phyloP scores from a whole-genome alignment of 1,284 basidiomycete genomes.

The Microbotryum violaceum region DNA sequence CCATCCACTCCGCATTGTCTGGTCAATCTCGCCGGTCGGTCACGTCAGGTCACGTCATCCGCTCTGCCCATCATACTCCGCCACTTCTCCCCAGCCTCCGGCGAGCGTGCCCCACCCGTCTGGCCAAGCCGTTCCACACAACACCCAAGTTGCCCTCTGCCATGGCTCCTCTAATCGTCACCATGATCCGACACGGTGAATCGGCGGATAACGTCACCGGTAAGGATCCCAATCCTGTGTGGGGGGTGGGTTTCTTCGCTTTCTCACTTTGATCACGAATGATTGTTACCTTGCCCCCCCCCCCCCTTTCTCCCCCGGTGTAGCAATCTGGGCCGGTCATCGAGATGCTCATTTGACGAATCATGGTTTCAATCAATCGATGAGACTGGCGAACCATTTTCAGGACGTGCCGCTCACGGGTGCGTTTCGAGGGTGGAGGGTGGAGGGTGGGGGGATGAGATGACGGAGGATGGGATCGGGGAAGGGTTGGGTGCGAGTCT shows the following conservation, averaged over 20 bases:
- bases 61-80: no score
- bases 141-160: no score
- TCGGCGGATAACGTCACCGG: slow-evolving; percentile 26
- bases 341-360: slow-evolving; percentile 29
- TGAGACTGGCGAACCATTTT: slow-evolving; percentile 31
- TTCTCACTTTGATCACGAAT: neutral
- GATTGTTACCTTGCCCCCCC: neutral
- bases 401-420: slow-evolving; percentile 32
- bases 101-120: neutral
- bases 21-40: no score
- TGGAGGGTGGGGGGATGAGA: no score
- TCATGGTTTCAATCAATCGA: slow-evolving; percentile 31
- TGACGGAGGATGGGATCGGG: neutral
- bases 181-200: slow-evolving; percentile 33
- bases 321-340: slow-evolving; percentile 33
- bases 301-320: neutral
- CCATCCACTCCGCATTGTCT: no score
- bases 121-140: no score
- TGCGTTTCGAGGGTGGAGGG: neutral
- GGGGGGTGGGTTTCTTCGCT: neutral
- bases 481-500: no score
- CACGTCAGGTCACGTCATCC: no score
- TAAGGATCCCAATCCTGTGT: neutral
- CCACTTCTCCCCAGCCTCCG: no score
- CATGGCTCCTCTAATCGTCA: slow-evolving; percentile 28